These are phyloP conservation scores for Phytophthora sp. DNA, from an alignment of 352 stramenopile genomes.

Conservation along the genomic window DNA sequence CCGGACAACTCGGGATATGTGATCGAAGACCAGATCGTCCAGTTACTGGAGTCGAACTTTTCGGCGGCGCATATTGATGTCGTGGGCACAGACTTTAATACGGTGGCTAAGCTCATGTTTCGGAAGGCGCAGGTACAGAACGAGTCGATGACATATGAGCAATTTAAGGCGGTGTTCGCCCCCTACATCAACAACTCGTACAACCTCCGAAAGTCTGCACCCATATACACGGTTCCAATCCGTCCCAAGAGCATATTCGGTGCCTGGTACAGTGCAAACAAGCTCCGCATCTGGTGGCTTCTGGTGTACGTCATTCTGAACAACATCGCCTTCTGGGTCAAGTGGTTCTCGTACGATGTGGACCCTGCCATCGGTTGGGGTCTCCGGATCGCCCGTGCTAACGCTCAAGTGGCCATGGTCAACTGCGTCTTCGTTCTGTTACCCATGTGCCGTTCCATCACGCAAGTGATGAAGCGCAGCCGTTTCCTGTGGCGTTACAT, in stretches of 20 bases:
- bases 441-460: slow-evolving; percentile 83
- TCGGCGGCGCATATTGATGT: slow-evolving; percentile 73
- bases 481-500: slow-evolving; percentile 74
- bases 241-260: slow-evolving; percentile 59
- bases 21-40: slow-evolving; percentile 64
- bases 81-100: slow-evolving; percentile 72
- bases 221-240: slow-evolving; percentile 38
- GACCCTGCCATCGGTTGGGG: slow-evolving; percentile 80
- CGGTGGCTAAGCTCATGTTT: slow-evolving; percentile 76
- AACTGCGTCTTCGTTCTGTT: slow-evolving; percentile 80
- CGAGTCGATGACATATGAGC: slow-evolving; percentile 69
- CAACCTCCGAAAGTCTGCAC: slow-evolving; percentile 47
- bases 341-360: slow-evolving; percentile 75
- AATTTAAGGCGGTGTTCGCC: slow-evolving; percentile 78
- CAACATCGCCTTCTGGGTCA: slow-evolving; percentile 74
- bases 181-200: slow-evolving; percentile 72
- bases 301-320: slow-evolving; percentile 74
- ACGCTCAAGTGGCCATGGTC: slow-evolving; percentile 79
- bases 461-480: slow-evolving; percentile 72
- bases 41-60: slow-evolving; percentile 79
- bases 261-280: slow-evolving; percentile 74
- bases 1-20: slow-evolving; percentile 55
- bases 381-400: slow-evolving; percentile 70
- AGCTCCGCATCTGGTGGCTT: slow-evolving; percentile 83
- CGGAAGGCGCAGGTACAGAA: slow-evolving; percentile 62